Evolutionary conservation across 2,329 filamentous ascomycete species (phyloP).

Genomic region (Xylariaceae sp.): DNA sequence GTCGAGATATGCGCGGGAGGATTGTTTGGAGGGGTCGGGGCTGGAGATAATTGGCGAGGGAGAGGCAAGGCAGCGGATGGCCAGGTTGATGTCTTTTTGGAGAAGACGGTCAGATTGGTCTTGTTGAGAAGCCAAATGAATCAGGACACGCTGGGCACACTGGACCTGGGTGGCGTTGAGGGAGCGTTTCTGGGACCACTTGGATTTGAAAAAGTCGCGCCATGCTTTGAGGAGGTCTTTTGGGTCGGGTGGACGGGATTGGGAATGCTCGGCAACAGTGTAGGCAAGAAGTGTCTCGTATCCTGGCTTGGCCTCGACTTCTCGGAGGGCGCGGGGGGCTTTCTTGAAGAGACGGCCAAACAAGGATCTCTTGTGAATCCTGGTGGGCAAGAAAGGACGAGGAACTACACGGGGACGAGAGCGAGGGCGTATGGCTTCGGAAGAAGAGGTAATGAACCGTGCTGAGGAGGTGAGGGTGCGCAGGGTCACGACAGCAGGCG

Average conservation of each 20-base stretch:
- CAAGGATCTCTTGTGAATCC: conserved; percentile 51
- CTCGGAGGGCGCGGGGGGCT: conserved; percentile 55
- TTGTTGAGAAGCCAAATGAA: conserved; percentile 50
- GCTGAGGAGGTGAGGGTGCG: conserved; percentile 1
- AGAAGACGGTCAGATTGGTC: conserved; percentile 20
- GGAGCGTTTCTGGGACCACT: conserved; percentile 43
- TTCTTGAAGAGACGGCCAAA: conserved; percentile 58
- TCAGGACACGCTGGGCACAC: conserved; percentile 56
- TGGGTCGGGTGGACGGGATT: conserved; percentile 59
- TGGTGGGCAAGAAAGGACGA: conserved; percentile 3
- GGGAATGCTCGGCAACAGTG: conserved; percentile 57
- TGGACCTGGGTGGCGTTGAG: conserved; percentile 65
- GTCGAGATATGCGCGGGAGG: no score
- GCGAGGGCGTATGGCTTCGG: conserved; percentile 3
- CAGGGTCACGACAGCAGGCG: neutral
- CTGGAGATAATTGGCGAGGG: conserved; percentile 44
- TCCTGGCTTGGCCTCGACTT: conserved; percentile 64
- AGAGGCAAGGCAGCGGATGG: conserved; percentile 41
- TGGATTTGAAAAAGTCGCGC: conserved; percentile 57
- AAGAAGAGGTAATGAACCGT: conserved; percentile 18
- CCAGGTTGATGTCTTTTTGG: conserved; percentile 42
- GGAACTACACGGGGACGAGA: conserved; percentile 2
- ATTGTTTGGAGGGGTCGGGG: conserved; percentile 42
- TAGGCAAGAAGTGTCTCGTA: conserved; percentile 69
- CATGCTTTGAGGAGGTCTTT: conserved; percentile 64